Base-by-base conservation (phyloP, 1,139 yeast genomes). In the Saccharomycopsis crataegensis region DNA sequence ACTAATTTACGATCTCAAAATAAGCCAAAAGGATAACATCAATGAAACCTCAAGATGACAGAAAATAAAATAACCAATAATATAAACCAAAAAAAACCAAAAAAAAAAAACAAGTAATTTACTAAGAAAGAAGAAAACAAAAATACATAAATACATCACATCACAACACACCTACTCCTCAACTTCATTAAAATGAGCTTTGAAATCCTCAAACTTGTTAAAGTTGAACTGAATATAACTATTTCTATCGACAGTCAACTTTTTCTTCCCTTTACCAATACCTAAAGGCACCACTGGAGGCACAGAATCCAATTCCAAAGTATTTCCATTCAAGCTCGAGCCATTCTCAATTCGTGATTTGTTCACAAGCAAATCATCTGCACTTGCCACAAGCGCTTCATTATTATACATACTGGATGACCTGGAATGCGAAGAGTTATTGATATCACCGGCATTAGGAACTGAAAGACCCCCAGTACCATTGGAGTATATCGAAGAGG, bases 201-300 rank as follows among this genome's bases (percentile, higher is more conserved):
- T 48, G 46, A 54, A 54, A 34, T 54, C 57, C 14, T 54, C 57
- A 40, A 54, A 44, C 14, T 42, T 48, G 57, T 48, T 52, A 43
- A 47, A 54, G 41, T 52, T 43, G 45, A 54, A 54, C 37, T 54
- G 57, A 16, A 48, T 43, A 31, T 54, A 54, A 43, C 56, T 52
- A 43, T 54, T 54, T 48, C 57, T 48, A 33, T 52, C 51, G 12
- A 47, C 51, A 22, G 52, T 16, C 12, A 53, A 37, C 32, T 53
- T 49, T 42, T 50, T 53, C 47, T 45, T 53, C 28, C 2, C 28
- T 22, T 22, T 22, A 22, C 28, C 4, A 22, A 22, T 4, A 22
- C 28, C 28, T 4, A 22, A 22, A 22, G 28, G 28, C 31, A 12
- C 8, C 8, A 49, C 16, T 31, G 41, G 41, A n/a, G 49, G 42